Conservation (phyloP, 345 rosid genomes). For the Psidium friedrichsthalianum region DNA sequence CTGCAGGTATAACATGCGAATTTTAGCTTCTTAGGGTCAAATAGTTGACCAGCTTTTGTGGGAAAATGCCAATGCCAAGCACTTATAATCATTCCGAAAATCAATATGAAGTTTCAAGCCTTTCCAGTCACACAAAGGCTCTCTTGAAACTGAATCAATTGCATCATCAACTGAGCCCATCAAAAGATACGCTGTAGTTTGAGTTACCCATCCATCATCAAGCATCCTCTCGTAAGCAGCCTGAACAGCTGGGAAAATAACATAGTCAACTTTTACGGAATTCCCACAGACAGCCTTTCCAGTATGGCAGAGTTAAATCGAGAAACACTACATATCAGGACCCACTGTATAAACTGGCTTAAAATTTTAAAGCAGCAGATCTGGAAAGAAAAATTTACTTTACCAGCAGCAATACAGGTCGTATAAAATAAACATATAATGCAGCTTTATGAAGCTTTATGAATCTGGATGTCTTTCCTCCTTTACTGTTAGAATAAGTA, state of each 20-base stretch:
- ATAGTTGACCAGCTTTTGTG: background rate
- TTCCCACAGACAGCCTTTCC: background rate
- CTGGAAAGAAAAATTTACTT: background rate
- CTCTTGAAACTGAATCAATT: background rate
- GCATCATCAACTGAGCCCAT: background rate
- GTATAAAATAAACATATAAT: background rate
- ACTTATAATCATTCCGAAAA: background rate
- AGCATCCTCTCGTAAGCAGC: background rate
- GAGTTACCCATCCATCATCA: background rate
- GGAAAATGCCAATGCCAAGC: background rate
- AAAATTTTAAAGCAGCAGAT: background rate
- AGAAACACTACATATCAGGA: background rate
- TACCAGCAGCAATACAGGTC: background rate
- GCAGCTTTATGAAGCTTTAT: background rate
- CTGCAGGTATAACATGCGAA: background rate
- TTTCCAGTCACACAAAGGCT: background rate
- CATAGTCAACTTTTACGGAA: background rate
- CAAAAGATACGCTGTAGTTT: background rate
- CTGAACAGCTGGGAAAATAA: background rate
- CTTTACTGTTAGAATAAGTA: background rate
- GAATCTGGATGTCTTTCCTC: background rate
- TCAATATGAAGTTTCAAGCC: background rate
- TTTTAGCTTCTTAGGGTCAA: background rate
- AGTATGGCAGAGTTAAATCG: background rate
- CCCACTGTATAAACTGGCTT: background rate